Conservation (phyloP, 768 basidiomycete genomes). For the Dacryopinax spathularia region DNA sequence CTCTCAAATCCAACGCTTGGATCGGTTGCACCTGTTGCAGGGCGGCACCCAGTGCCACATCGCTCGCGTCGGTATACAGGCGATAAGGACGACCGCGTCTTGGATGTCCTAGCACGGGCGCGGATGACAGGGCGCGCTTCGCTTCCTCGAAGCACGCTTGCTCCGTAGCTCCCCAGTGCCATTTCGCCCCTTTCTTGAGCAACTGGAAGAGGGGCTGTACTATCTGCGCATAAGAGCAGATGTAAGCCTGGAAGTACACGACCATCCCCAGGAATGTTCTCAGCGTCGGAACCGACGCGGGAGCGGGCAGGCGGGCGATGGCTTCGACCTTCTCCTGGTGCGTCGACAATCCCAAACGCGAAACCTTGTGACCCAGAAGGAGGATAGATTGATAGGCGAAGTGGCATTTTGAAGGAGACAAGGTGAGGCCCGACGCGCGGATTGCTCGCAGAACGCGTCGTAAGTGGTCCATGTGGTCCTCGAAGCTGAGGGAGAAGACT, state of each 20-base stretch:
- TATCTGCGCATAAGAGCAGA: conserved; percentile 26
- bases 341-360: conserved; percentile 25
- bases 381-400: conserved; percentile 24
- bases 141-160: conserved; percentile 20
- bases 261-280: conserved; percentile 28
- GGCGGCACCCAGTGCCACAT: conserved; percentile 22
- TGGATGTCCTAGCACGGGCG: conserved; percentile 21
- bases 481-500: conserved; percentile 20
- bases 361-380: conserved; percentile 31
- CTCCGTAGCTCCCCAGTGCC: conserved; percentile 18
- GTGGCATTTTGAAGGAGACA: conserved; percentile 27
- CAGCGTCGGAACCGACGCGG: conserved; percentile 17
- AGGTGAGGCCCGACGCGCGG: conserved; percentile 23
- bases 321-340: conserved; percentile 28
- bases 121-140: conserved; percentile 21
- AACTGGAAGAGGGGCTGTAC: conserved; percentile 25
- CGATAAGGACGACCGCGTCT: conserved; percentile 15
- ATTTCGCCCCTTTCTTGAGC: conserved; percentile 19
- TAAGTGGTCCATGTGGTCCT: conserved; percentile 23
- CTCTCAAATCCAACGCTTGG: conserved; percentile 15
- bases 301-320: conserved; percentile 20
- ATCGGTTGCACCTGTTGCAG: conserved; percentile 21
- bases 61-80: conserved; percentile 26
- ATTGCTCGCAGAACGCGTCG: conserved; percentile 17
- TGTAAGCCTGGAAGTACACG: conserved; percentile 27